A percentile compares a stretch with the other conserved stretches of the same genome.
phyloP scores from a whole-genome alignment of 805 yeast species.

The Saturnispora sanitii region DNA sequence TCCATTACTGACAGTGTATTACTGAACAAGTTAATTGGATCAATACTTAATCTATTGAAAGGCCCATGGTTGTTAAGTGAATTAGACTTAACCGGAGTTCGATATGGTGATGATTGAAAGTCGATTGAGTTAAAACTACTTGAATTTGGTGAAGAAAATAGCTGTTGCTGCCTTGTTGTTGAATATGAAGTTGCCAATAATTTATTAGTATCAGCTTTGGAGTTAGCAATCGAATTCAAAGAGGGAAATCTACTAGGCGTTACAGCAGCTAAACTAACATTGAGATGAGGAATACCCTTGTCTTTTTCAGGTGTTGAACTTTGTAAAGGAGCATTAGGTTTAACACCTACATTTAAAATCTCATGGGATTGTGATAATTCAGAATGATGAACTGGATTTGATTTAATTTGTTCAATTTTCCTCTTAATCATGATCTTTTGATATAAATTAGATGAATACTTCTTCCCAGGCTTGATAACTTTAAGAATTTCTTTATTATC shows the following conservation, averaged over 20 bases:
- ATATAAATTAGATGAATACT: constrained; percentile 22
- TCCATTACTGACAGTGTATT: not conserved
- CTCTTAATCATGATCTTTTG: constrained; percentile 6
- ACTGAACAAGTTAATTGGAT: constrained; percentile 1
- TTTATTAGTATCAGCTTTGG: not conserved
- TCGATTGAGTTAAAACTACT: not conserved
- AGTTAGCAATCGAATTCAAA: not conserved
- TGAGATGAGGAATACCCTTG: not conserved
- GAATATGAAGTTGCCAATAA: not conserved
- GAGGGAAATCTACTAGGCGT: too few species aligned
- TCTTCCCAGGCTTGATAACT: constrained; percentile 25
- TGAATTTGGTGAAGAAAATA: not conserved
- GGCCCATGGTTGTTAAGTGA: not conserved
- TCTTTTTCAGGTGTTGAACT: not conserved
- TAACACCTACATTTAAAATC: not conserved
- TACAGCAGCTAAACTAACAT: not conserved
- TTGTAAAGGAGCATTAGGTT: not conserved
- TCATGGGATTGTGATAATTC: not conserved
- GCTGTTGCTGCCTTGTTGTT: not conserved
- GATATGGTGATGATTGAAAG: constrained; percentile 5
- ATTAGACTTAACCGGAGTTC: constrained; percentile 1
- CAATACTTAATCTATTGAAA: not conserved
- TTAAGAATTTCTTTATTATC: constrained; percentile 6
- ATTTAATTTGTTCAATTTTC: not conserved
- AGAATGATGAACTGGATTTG: not conserved